Base-by-base conservation (phyloP, 441 rosid genomes). In the Arabidopsis lyrata region DNA sequence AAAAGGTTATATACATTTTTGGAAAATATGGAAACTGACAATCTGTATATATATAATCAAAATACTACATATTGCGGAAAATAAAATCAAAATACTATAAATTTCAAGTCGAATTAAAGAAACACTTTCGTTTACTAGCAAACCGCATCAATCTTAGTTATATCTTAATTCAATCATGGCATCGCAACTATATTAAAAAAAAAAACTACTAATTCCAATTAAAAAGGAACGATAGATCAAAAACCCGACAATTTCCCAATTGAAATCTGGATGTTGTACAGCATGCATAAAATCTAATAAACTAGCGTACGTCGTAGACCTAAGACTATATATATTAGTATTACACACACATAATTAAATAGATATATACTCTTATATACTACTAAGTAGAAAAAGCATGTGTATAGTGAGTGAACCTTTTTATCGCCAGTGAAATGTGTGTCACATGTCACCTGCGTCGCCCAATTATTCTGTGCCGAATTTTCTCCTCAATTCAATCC, bases 391-490 rank as follows among this genome's bases (percentile, higher is more conserved):
- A 29, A 41, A 74, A 74, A 66, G 63, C 68, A 74, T 59, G 62
- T 59, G 55, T 66, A 49, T 31, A 31, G 62, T 66, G 29, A 31
- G 68, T 66, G 29, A 67, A 59, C 45, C 73, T 66, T 74, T 55
- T 55, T 66, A n/a, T 67, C 41, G 62, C 73, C 67, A 41, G 73
- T 66, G 72, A 74, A 73, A 66, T 74, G 77, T 49, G 62, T 52
- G 56, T 53, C 68, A 75, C 73, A 67, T 66, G 68, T 67, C 55
- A 52, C 68, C 67, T 59, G 78, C 50, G 58, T 45, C 50, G 55
- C 41, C 74, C 41, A 67, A 75, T 75, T 42, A 74, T 74, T 66
- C 61, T 38, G 72, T 58, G 72, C 66, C 63, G 31, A 50, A n/a
- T 59, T 67, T 47, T 18, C 39, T 48, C 62, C 68, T 31, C 52